A percentile compares a stretch with the other conserved stretches of the same genome.
These are phyloP conservation scores for Barnettozyma botsteinii DNA, from an alignment of 805 yeast species.

Conservation along the genomic window DNA sequence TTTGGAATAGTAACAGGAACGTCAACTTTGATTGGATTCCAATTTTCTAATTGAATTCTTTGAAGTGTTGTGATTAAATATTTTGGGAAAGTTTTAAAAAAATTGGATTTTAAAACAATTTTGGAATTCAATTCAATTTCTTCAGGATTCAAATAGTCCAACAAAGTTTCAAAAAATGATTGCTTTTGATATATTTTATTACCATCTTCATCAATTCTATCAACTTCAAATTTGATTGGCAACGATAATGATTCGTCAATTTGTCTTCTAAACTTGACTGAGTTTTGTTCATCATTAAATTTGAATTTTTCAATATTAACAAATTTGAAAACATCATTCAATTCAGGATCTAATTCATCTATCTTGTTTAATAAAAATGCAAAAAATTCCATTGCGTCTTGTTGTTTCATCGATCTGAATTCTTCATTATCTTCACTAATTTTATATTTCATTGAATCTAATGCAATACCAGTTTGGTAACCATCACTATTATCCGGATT, in stretches of 20 bases:
- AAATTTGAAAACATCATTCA: constrained; percentile 55
- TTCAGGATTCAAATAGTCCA: constrained; percentile 50
- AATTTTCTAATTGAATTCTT: constrained; percentile 75
- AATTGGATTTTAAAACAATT: constrained; percentile 24
- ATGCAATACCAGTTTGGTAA: constrained; percentile 74
- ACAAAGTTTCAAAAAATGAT: constrained; percentile 37
- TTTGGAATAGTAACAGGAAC: constrained; percentile 59
- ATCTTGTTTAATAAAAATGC: constrained; percentile 58
- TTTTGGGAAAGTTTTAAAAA: constrained; percentile 64
- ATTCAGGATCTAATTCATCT: constrained; percentile 37
- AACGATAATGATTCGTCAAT: constrained; percentile 60
- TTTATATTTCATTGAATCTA: constrained; percentile 66
- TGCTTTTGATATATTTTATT: constrained; percentile 32
- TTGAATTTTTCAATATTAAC: constrained; percentile 57
- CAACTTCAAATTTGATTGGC: constrained; percentile 40
- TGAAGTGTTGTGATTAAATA: constrained; percentile 66
- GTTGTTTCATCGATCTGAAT: constrained; percentile 83
- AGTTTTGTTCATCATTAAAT: constrained; percentile 46
- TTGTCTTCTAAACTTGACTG: constrained; percentile 50
- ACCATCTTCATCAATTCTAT: constrained; percentile 22
- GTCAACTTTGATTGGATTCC: constrained; percentile 83
- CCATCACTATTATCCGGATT: constrained; percentile 26
- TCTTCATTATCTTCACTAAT: constrained; percentile 78
- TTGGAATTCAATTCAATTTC: constrained; percentile 38
- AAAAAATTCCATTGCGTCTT: constrained; percentile 91